These are phyloP conservation scores for Leptographium lundbergii DNA, from an alignment of 2,329 filamentous ascomycete species.

Conservation along the genomic window DNA sequence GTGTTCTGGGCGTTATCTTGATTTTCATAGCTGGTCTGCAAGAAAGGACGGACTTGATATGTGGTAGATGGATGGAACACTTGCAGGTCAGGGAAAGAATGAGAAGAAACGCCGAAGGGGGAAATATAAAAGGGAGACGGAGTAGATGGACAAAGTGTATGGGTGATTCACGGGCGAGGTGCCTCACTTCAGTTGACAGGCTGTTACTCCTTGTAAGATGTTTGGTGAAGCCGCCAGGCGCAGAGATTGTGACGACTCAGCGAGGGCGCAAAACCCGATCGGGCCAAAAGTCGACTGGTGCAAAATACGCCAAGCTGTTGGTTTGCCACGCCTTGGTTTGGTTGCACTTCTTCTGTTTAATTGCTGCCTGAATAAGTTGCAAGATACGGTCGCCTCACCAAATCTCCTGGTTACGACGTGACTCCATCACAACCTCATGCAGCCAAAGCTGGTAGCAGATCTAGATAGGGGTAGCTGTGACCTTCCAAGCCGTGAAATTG, in stretches of 20 bases:
- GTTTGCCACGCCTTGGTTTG: neutral
- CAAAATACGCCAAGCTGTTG: neutral
- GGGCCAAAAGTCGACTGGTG: neutral
- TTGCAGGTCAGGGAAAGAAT: no score
- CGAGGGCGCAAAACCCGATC: neutral
- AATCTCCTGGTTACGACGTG: neutral
- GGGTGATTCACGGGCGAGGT: neutral
- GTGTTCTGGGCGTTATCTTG: conserved; percentile 28
- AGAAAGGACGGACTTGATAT: no score
- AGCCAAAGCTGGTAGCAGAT: neutral
- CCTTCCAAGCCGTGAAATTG: neutral
- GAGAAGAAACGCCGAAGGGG: neutral
- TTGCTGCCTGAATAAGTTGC: neutral
- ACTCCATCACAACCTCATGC: neutral
- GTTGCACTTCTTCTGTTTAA: neutral
- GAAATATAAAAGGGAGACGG: neutral
- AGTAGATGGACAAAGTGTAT: neutral
- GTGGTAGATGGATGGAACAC: no score
- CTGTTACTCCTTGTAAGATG: no score
- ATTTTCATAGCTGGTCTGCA: conserved; percentile 19
- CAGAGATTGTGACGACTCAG: no score
- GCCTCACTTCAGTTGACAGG: no score
- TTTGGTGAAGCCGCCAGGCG: no score
- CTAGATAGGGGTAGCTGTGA: neutral
- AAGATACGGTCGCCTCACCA: neutral